A percentile compares a stretch with the other conserved stretches of the same genome.
These are phyloP conservation scores for Corynespora cassiicola DNA, from an alignment of 2,329 filamentous ascomycete genomes.

Conservation along the genomic window DNA sequence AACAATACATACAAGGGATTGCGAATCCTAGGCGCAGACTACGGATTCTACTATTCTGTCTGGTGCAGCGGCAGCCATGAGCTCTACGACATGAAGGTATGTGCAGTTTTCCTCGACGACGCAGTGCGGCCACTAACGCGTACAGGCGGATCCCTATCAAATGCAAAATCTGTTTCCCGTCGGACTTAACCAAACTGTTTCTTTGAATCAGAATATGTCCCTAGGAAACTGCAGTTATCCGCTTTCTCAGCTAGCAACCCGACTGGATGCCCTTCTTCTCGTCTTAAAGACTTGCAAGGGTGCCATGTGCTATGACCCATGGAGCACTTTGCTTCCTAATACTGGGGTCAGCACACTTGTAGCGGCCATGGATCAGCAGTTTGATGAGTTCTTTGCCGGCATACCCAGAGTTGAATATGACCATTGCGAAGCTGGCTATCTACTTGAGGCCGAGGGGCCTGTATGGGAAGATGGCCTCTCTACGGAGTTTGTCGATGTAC, in stretches of 20 bases:
- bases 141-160: constrained; percentile 46
- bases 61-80: constrained; percentile 73
- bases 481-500: no score
- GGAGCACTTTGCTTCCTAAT: constrained; percentile 61
- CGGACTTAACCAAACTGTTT: constrained; percentile 38
- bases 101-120: no score
- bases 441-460: constrained; percentile 60
- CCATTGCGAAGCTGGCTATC: constrained; percentile 62
- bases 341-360: constrained; percentile 57
- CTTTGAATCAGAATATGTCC: no score
- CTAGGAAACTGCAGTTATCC: no score
- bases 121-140: no score
- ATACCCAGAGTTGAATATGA: constrained; percentile 59
- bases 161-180: constrained; percentile 29
- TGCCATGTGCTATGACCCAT: constrained; percentile 60
- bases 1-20: constrained; percentile 67
- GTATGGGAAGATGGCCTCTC: neutral
- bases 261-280: constrained; percentile 62
- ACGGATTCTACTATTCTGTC: constrained; percentile 69
- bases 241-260: neutral
- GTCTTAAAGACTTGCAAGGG: constrained; percentile 66
- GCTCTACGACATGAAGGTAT: constrained; percentile 66
- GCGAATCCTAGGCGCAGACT: constrained; percentile 58
- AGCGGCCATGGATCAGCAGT: constrained; percentile 56
- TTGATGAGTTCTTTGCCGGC: constrained; percentile 59